Evolutionary conservation across 306 rosid species (phyloP), one percentile per base, ranked within the genome.

Genomic region (Astragalus glycyphyllos): DNA sequence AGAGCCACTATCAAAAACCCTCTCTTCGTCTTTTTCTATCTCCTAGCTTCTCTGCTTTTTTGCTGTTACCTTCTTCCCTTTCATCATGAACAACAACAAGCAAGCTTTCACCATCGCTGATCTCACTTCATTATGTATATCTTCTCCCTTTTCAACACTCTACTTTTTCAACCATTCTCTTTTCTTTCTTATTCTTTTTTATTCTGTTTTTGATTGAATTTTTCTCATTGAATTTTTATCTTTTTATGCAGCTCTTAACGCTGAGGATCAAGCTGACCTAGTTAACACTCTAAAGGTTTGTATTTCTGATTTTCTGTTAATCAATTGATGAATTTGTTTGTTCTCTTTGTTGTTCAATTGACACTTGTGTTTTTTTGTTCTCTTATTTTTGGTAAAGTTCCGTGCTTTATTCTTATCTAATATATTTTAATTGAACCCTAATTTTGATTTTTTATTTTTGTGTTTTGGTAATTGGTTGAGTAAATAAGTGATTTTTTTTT

Each of bases 201-300:
- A 42, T 29, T n/a, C n/a, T 0, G 20, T 4, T 10, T 48, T 44
- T 26, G n/a, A 20, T 40, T 7, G 8, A 2, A 9, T 41, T 38
- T 8, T 5, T 42, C 12, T 40, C 31, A 20, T 42, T 42, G 12
- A 20, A 4, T 63, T 63, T 63, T 63, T 32, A 11, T 50, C 65
- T 23, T 5, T 31, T 9, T n/a, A 32, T 29, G 38, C 34, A 87
- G 94, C 85, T 76, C 84, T 90, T n/a, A 85, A 82, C 59, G 86
- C 79, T 38, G 86, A 62, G 20, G 61, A 79, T 64, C 86, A 79
- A 58, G 88, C 80, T 3, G 88, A 84, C 37, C 80, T 84, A 13
- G 82, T 87, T 3, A 84, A 86, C 67, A 86, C 88, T 65, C 80
- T 90, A 32, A 82, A 87, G 92, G 98, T 92, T 35, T 26, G 75